Base-by-base conservation (phyloP, 805 yeast species). In the Kuraishia molischiana region DNA sequence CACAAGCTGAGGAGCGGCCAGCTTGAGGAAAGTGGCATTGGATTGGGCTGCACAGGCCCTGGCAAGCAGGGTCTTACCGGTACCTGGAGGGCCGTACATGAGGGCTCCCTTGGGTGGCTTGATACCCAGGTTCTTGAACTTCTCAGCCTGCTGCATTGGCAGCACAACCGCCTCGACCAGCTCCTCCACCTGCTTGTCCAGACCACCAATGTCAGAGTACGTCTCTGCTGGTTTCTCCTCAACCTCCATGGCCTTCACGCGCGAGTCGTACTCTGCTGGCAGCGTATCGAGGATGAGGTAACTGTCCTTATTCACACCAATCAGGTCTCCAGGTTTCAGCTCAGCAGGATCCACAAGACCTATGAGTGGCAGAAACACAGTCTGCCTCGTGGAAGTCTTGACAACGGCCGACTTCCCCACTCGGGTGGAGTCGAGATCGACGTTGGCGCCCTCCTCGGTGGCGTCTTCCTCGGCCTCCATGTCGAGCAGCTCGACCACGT, bases 61-160 rank as follows among this genome's bases (percentile, higher is more conserved):
- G 8, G 99, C 99, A 48, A 92, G 70, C 43, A 92, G 67, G 2
- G 98, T 92, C 63, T 92, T 92, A 59, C 99, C 99, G 2, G 98
- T 92, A 59, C 99, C 99, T 38, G 99, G 99, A 6, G 99, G 97
- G 28, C 99, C 99, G 58, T 92, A 92, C 89, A 92, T 86, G 38
- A 92, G 69, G 3, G 96, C 97, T 59, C 98, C 98, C 60, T 92
- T 92, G 41, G 98, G 98, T 13, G 98, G 94, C 58, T 85, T 90
- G 55, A 92, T 89, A 40, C 99, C 99, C 62, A 92, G 69, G 41
- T 77, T 78, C 56, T 85, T 85, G 67, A 92, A 90, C 63, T 92
- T 90, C 39, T 92, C 98, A 19, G 95, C 95, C 59, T 92, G 96
- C 61, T 89, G 90, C 95, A 92, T 87, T 24, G 99, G 99, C 44